Conservation (phyloP, 208 protist species). For the Trypanosoma congolense region DNA sequence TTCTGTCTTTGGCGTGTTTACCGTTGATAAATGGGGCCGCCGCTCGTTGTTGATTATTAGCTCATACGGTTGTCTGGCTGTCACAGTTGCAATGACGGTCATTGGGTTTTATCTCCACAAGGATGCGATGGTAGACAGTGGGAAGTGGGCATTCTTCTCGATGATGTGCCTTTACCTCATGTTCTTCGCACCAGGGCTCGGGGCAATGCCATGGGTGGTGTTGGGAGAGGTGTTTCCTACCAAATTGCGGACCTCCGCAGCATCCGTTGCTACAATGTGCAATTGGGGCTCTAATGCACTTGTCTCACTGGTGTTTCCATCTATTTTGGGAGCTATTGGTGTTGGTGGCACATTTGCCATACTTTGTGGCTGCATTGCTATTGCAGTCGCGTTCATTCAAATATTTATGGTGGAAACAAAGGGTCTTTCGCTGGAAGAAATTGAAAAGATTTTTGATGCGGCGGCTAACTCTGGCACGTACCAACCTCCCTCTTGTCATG, state of each 20-base stretch:
- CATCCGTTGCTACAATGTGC: conserved; percentile 85
- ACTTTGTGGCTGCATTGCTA: conserved; percentile 52
- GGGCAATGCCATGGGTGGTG: conserved; percentile 89
- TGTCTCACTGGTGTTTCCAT: conserved; percentile 85
- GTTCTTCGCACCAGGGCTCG: conserved; percentile 85
- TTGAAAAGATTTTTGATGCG: conserved; percentile 67
- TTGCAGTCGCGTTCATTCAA: conserved; percentile 64
- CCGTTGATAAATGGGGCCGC: conserved; percentile 78
- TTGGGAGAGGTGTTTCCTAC: conserved; percentile 89
- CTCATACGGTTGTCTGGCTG: conserved; percentile 54
- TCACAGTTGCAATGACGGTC: conserved; percentile 49
- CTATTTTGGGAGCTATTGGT: conserved; percentile 77
- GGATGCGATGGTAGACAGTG: conserved; percentile 44
- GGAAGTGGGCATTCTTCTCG: conserved; percentile 72
- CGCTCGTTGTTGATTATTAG: conserved; percentile 66
- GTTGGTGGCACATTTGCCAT: conserved; percentile 78
- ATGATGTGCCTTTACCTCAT: conserved; percentile 76
- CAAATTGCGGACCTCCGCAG: conserved; percentile 66
- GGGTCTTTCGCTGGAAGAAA: conserved; percentile 78
- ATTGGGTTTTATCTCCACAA: conserved; percentile 61
- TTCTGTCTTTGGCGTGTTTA: conserved; percentile 69
- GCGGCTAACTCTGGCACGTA: background rate
- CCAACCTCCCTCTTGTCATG: background rate
- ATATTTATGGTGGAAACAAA: conserved; percentile 89
- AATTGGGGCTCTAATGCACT: conserved; percentile 88